These are phyloP conservation scores for Salisapilia sapeloensis DNA, from an alignment of 352 stramenopile genomes.

Conservation along the genomic window DNA sequence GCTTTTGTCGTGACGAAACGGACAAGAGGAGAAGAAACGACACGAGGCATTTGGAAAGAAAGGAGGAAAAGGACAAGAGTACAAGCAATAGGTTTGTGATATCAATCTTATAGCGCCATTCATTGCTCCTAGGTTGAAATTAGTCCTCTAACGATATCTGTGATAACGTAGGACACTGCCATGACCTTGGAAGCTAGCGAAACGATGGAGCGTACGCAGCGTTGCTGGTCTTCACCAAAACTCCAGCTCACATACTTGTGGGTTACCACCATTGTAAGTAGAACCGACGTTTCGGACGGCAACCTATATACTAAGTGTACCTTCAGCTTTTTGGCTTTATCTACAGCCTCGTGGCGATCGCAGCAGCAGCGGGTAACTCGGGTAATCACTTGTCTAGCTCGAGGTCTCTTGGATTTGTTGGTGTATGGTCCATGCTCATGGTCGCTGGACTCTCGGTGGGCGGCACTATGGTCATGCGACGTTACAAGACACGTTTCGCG, in stretches of 20 bases:
- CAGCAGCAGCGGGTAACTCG: constrained; percentile 68
- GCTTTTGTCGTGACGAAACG: too few relatives aligned
- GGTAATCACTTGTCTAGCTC: constrained; percentile 36
- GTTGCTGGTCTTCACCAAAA: constrained; percentile 66
- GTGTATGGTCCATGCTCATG: constrained; percentile 73
- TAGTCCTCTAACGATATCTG: too few relatives aligned
- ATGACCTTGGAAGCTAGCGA: constrained; percentile 32
- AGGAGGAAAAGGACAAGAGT: too few relatives aligned
- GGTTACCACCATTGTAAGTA: constrained; percentile 62
- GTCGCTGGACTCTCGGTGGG: constrained; percentile 63
- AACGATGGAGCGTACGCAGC: constrained; percentile 34
- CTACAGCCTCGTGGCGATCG: constrained; percentile 73
- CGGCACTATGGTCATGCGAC: constrained; percentile 80
- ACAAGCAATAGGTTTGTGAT: too few relatives aligned
- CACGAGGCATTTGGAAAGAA: too few relatives aligned
- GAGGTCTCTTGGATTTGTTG: constrained; percentile 69
- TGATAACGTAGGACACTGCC: too few relatives aligned
- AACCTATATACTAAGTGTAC: not conserved
- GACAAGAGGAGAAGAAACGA: too few relatives aligned
- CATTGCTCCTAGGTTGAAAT: too few relatives aligned
- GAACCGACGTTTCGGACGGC: constrained; percentile 16
- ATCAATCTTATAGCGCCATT: too few relatives aligned
- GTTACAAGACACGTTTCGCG: constrained; percentile 73
- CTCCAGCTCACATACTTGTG: constrained; percentile 74
- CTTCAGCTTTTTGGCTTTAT: constrained; percentile 63